A percentile compares a stretch with the other conserved stretches of the same genome.
These are phyloP conservation scores for Solidago caesia DNA, from an alignment of 129 eudicot species.

Conservation along the genomic window DNA sequence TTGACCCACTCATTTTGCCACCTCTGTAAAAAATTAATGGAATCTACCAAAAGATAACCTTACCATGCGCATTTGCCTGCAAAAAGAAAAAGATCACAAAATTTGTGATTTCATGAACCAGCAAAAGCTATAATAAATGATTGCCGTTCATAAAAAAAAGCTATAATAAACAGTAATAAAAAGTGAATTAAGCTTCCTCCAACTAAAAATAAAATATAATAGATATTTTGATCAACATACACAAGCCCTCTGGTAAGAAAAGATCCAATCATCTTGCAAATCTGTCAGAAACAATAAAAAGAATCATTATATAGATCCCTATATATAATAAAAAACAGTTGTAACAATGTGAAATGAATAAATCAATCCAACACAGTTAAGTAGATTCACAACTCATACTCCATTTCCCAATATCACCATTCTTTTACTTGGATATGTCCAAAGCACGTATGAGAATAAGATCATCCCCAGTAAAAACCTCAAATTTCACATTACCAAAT, in stretches of 20 bases:
- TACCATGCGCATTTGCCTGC: conserved; percentile 56
- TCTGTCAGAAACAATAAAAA: conserved; percentile 40
- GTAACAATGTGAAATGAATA: no score
- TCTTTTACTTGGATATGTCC: conserved; percentile 46
- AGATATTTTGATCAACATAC: conserved; percentile 43
- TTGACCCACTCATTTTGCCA: background rate
- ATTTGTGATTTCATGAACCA: conserved; percentile 5
- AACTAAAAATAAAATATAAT: background rate
- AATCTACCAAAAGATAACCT: conserved; percentile 9
- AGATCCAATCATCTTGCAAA: conserved; percentile 82
- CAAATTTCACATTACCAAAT: conserved; percentile 69
- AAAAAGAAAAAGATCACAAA: conserved; percentile 6
- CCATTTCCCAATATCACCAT: conserved; percentile 42
- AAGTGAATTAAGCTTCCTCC: no score
- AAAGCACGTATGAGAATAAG: conserved; percentile 56
- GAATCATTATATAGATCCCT: no score
- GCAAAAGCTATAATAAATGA: background rate
- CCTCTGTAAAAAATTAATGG: background rate
- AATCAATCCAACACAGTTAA: no score
- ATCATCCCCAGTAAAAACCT: conserved; percentile 60
- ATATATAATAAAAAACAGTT: no score
- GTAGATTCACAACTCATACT: conserved; percentile 62
- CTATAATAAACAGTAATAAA: no score
- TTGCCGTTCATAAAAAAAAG: no score
- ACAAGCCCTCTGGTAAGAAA: conserved; percentile 88